Conservation (phyloP, 768 basidiomycete species). For the Hemileccinum rubropunctum region DNA sequence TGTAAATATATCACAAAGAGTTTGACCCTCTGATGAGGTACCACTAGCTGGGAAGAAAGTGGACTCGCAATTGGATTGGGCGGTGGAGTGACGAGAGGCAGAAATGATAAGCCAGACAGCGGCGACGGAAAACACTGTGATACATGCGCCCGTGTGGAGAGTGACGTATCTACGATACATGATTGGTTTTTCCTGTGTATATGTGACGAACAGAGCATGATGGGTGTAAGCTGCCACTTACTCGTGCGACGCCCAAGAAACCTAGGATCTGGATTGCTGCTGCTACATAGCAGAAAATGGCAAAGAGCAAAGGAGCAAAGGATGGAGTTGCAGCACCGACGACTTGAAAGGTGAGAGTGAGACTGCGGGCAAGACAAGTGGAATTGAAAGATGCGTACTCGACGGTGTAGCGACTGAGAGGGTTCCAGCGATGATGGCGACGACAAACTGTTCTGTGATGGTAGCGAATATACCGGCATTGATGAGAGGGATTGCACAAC, state of each 20-base stretch:
- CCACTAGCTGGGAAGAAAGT: constrained; percentile 50
- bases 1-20: constrained; percentile 84
- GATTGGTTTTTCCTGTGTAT: constrained; percentile 58
- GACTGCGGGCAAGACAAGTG: background rate
- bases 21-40: constrained; percentile 51
- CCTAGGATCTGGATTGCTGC: constrained; percentile 79
- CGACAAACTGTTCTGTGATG: constrained; percentile 70
- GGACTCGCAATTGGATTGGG: constrained; percentile 61
- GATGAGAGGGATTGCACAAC: constrained; percentile 86
- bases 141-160: constrained; percentile 53
- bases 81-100: constrained; percentile 69
- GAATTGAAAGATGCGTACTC: constrained; percentile 51
- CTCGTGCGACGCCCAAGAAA: constrained; percentile 79
- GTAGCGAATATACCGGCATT: constrained; percentile 88
- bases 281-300: constrained; percentile 70
- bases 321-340: constrained; percentile 84
- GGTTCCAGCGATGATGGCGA: constrained; percentile 65
- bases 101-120: constrained; percentile 83
- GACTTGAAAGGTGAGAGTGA: constrained; percentile 44
- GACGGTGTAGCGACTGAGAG: constrained; percentile 73
- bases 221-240: constrained; percentile 24
- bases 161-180: constrained; percentile 68
- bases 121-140: constrained; percentile 69
- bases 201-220: constrained; percentile 3
- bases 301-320: constrained; percentile 73